Evolutionary conservation across 805 yeast genomes (phyloP), one percentile per base, ranked within the genome.

Genomic region (Yamadazyma olivae): DNA sequence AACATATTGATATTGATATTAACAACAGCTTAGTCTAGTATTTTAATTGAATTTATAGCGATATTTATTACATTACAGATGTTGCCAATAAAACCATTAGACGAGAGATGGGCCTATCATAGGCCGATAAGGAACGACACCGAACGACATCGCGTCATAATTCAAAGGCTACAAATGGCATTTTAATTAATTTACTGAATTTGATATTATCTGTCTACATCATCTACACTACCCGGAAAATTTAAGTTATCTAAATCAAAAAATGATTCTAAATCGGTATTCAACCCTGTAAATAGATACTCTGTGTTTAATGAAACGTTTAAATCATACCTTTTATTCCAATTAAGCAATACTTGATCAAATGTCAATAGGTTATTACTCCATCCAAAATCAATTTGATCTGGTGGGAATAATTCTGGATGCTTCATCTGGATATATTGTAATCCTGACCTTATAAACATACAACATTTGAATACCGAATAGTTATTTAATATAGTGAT

Each of bases 231-330:
- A 21, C 24, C 24, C 10, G 24, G 24, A 12, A 21, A 21, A n/a
- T n/a, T n/a, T n/a, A n/a, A n/a, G n/a, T n/a, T n/a, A 12, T 21
- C 24, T 9, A 21, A 21, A 21, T 14, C 16, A n/a, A 26, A 26
- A n/a, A 26, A 14, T 14, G n/a, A 12, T 8, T 26, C 29, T 14
- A 26, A 26, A 14, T 26, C 16, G 15, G 8, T n/a, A 26, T 26
- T 26, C 29, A 26, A 26, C 16, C 29, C 29, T 8, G n/a, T n/a
- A n/a, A 26, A 26, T 26, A 26, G n/a, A 14, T 26, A 26, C 29
- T 26, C 29, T 26, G 29, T 26, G 16, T 26, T 26, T n/a, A 26
- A 26, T n/a, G 29, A 26, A 7, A 26, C 29, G 9, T 12, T 26
- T 8, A 26, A 7, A 26, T 26, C 29, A 14, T 26, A 26, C 15